A percentile compares a stretch with the other conserved stretches of the same genome.
These are phyloP conservation scores for Tympanopsis confertula DNA, from an alignment of 2,329 filamentous ascomycete genomes.

Conservation along the genomic window DNA sequence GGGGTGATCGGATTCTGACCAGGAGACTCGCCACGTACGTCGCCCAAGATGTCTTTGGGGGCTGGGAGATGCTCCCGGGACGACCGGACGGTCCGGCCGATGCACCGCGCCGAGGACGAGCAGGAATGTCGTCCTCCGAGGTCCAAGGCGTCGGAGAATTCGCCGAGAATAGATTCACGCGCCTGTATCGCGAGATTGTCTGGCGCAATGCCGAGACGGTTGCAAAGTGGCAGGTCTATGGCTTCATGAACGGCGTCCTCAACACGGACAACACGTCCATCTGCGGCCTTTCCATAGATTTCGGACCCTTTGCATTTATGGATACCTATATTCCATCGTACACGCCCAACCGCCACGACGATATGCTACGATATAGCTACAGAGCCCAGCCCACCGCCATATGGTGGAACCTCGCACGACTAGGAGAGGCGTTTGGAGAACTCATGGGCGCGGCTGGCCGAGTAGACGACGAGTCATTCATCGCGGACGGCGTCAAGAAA, in stretches of 20 bases:
- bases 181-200: slow-evolving; percentile 78
- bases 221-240: slow-evolving; percentile 91
- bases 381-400: slow-evolving; percentile 89
- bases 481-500: slow-evolving; percentile 54
- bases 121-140: slow-evolving; percentile 39
- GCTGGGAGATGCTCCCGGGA: slow-evolving; percentile 74
- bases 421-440: slow-evolving; percentile 83
- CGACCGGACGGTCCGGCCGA: slow-evolving; percentile 38
- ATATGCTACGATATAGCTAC: slow-evolving; percentile 78
- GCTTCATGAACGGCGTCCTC: slow-evolving; percentile 94
- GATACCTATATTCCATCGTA: slow-evolving; percentile 91
- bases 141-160: slow-evolving; percentile 56
- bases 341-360: slow-evolving; percentile 93
- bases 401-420: slow-evolving; percentile 93
- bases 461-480: slow-evolving; percentile 63
- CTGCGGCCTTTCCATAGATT: slow-evolving; percentile 80
- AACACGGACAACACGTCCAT: slow-evolving; percentile 98
- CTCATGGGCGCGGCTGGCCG: slow-evolving; percentile 67
- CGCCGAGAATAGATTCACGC: slow-evolving; percentile 75
- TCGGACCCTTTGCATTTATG: slow-evolving; percentile 93
- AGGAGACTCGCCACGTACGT: slow-evolving; percentile 70
- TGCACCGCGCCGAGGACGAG: slow-evolving; percentile 25
- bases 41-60: slow-evolving; percentile 75
- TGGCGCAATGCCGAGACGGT: slow-evolving; percentile 79
- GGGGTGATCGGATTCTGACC: slow-evolving; percentile 67